A percentile compares a stretch with the other conserved stretches of the same genome.
phyloP scores from a whole-genome alignment of 768 basidiomycete genomes.

The Dioszegia hungarica region DNA sequence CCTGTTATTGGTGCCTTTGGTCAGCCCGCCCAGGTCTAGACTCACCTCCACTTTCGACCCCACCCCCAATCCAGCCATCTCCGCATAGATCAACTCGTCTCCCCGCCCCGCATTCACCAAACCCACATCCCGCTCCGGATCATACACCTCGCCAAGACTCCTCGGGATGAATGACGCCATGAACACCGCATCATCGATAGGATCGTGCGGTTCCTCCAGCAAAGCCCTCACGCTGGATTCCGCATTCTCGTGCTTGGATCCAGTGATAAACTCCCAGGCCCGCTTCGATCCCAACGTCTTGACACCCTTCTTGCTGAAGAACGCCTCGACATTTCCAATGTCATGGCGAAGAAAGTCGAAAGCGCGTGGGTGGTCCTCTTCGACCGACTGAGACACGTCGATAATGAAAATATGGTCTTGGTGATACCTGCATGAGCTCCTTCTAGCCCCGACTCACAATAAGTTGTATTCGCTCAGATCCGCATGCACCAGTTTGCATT shows the following conservation, averaged over 20 bases:
- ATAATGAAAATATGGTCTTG: conserved; percentile 76
- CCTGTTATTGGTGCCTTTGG: too few species aligned
- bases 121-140: conserved; percentile 88
- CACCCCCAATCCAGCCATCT: conserved; percentile 68
- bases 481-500: conserved; percentile 91
- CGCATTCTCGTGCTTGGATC: conserved; percentile 5
- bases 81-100: conserved; percentile 73
- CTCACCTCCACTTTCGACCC: not conserved
- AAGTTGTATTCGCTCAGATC: conserved; percentile 99
- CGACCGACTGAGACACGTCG: conserved; percentile 97
- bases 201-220: conserved; percentile 27
- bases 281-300: conserved; percentile 69
- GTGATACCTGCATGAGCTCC: conserved; percentile 45
- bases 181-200: conserved; percentile 76
- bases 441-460: conserved; percentile 54
- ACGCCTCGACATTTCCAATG: conserved; percentile 87
- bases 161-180: conserved; percentile 87
- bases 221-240: conserved; percentile 1
- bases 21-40: not conserved
- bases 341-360: conserved; percentile 94
- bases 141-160: conserved; percentile 82
- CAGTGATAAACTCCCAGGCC: conserved; percentile 76
- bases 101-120: conserved; percentile 67
- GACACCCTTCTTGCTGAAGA: conserved; percentile 73
- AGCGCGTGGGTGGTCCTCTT: conserved; percentile 93